These are phyloP conservation scores for Priceomyces medius DNA, from an alignment of 805 yeast species.

Conservation along the genomic window DNA sequence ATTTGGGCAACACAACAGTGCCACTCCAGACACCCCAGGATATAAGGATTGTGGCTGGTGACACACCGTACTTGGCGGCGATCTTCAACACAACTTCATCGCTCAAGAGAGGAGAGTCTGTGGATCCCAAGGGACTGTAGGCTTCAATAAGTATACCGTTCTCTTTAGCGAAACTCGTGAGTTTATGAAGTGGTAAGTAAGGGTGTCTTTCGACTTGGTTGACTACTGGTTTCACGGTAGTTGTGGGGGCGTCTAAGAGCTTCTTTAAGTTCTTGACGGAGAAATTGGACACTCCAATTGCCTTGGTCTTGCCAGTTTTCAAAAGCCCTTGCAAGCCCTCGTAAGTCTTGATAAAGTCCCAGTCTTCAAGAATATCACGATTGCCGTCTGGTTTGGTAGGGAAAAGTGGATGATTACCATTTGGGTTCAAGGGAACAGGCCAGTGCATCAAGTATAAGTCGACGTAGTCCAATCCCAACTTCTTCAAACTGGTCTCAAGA, in stretches of 20 bases:
- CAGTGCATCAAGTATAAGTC: slow-evolving; percentile 81
- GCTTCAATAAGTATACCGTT: slow-evolving; percentile 51
- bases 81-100: slow-evolving; percentile 43
- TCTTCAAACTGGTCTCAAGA: slow-evolving; percentile 55
- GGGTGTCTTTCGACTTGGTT: slow-evolving; percentile 75
- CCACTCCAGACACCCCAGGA: slow-evolving; percentile 63
- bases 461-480: slow-evolving; percentile 70
- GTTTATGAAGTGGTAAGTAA: slow-evolving; percentile 42
- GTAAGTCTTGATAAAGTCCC: slow-evolving; percentile 55
- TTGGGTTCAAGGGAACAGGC: slow-evolving; percentile 53
- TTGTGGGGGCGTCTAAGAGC: slow-evolving; percentile 46
- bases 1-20: slow-evolving; percentile 46
- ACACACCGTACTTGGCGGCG: slow-evolving; percentile 42
- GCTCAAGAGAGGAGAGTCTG: slow-evolving; percentile 50
- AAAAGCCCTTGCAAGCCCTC: slow-evolving; percentile 54
- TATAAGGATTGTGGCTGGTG: slow-evolving; percentile 52
- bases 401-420: slow-evolving; percentile 36
- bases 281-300: slow-evolving; percentile 79
- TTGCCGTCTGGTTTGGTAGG: slow-evolving; percentile 31
- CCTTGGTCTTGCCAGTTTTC: slow-evolving; percentile 51
- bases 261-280: slow-evolving; percentile 43
- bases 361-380: slow-evolving; percentile 29
- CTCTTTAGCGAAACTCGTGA: slow-evolving; percentile 50
- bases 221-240: slow-evolving; percentile 59
- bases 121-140: slow-evolving; percentile 73